Evolutionary conservation across 768 basidiomycete species (phyloP).

Genomic region (Lactifluus volemus): DNA sequence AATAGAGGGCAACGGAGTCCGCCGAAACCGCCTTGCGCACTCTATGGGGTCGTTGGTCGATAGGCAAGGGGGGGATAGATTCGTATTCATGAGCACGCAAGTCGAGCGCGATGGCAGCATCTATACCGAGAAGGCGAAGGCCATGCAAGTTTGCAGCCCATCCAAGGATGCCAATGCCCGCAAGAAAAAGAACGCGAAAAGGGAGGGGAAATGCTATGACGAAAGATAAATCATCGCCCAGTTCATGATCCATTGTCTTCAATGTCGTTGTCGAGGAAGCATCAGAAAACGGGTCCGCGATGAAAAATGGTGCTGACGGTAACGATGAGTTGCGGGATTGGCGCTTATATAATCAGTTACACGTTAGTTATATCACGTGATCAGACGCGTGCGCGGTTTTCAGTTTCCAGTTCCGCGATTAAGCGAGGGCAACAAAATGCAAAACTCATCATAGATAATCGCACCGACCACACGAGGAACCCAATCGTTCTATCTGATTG

Average conservation of each 20-base stretch:
- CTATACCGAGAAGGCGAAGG: slow-evolving; percentile 63
- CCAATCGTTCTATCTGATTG: background rate
- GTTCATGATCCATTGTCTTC: slow-evolving; percentile 21
- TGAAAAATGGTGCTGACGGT: background rate
- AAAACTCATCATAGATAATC: background rate
- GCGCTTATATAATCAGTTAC: too few species aligned
- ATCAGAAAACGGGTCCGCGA: background rate
- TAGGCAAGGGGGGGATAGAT: slow-evolving; percentile 21
- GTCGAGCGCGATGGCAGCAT: slow-evolving; percentile 64
- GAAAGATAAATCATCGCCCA: slow-evolving; percentile 41
- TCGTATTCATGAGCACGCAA: slow-evolving; percentile 26
- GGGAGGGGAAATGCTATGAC: slow-evolving; percentile 75
- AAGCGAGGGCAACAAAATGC: background rate
- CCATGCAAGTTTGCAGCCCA: slow-evolving; percentile 95
- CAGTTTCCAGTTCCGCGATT: background rate
- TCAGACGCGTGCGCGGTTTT: too few species aligned
- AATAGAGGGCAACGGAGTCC: slow-evolving; percentile 39
- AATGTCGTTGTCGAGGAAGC: background rate
- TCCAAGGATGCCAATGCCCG: slow-evolving; percentile 71
- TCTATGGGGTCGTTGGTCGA: slow-evolving; percentile 15
- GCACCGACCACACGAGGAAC: background rate
- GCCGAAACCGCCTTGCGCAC: slow-evolving; percentile 30
- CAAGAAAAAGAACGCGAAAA: slow-evolving; percentile 78
- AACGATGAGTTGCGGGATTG: too few species aligned
- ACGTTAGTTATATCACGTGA: too few species aligned